Percentiles rank a stretch among this genome's conserved stretches.
Evolutionary conservation across 345 rosid genomes (phyloP).

Genomic region (Salix udensis): DNA sequence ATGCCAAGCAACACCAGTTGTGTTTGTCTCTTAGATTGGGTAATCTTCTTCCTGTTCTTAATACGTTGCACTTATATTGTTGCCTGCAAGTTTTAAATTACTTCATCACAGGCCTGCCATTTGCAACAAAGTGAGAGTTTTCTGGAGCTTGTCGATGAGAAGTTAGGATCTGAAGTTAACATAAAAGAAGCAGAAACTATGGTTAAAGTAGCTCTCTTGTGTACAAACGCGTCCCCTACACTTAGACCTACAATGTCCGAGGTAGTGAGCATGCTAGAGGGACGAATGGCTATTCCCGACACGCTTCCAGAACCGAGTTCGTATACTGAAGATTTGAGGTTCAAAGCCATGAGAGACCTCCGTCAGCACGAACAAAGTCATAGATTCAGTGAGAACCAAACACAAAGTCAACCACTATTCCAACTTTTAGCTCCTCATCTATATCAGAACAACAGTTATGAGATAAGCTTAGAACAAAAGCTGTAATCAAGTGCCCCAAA

Average conservation of each 20-base stretch:
- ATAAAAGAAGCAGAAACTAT: constrained; percentile 21
- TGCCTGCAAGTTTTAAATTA: not conserved
- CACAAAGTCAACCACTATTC: constrained; percentile 27
- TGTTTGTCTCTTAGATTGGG: constrained; percentile 33
- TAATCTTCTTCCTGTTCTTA: not conserved
- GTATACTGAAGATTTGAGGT: constrained; percentile 22
- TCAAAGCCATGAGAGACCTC: constrained; percentile 41
- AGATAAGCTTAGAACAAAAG: not conserved
- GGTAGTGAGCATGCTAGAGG: constrained; percentile 28
- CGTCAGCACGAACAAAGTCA: constrained; percentile 24
- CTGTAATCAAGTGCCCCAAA: not conserved
- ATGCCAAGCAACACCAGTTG: constrained; percentile 15
- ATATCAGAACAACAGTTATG: constrained; percentile 7
- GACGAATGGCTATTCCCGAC: constrained; percentile 14
- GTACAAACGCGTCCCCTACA: constrained; percentile 25
- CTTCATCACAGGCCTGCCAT: constrained; percentile 16
- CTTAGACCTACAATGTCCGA: constrained; percentile 30
- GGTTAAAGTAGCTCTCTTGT: constrained; percentile 25
- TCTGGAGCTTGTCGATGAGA: constrained; percentile 21
- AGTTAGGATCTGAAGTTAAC: constrained; percentile 1
- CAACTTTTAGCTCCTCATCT: constrained; percentile 23
- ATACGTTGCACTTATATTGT: not conserved
- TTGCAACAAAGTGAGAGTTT: constrained; percentile 21
- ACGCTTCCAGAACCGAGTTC: not conserved
- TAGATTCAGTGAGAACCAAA: constrained; percentile 26